Evolutionary conservation across 257 asterid genomes (phyloP).

Genomic region (Schizonepeta tenuifolia): DNA sequence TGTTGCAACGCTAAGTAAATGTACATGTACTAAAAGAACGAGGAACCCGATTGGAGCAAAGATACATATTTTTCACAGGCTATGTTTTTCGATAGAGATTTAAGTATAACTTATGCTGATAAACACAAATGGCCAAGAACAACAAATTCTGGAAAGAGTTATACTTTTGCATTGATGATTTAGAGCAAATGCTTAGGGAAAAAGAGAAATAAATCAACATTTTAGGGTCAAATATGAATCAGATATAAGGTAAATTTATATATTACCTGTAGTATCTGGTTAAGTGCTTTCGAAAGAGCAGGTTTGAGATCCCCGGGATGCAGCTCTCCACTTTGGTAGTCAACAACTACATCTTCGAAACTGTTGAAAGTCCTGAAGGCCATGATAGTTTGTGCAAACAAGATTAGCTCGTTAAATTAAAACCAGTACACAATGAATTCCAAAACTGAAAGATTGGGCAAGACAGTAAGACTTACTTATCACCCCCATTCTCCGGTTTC

Average conservation of each 20-base stretch:
- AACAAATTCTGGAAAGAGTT: background rate
- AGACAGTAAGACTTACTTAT: background rate
- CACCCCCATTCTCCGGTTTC: background rate
- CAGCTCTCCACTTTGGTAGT: background rate
- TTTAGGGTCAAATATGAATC: background rate
- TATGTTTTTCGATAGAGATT: background rate
- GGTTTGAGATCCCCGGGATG: background rate
- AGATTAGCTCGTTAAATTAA: background rate
- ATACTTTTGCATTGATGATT: background rate
- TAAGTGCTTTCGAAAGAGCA: background rate
- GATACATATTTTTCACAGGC: background rate
- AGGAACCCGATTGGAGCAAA: background rate
- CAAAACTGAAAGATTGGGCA: too few relatives aligned
- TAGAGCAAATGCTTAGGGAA: background rate
- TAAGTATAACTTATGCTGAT: background rate
- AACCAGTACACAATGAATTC: too few relatives aligned
- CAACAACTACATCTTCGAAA: background rate
- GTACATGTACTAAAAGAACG: background rate
- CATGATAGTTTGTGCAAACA: background rate
- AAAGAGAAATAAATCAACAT: background rate
- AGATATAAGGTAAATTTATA: too few relatives aligned
- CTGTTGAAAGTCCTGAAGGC: background rate
- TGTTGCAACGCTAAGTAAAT: background rate
- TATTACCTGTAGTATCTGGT: background rate
- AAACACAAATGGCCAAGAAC: background rate